Evolutionary conservation across 2,329 filamentous ascomycete species (phyloP).

Genomic region (Diaporthe citriasiana): DNA sequence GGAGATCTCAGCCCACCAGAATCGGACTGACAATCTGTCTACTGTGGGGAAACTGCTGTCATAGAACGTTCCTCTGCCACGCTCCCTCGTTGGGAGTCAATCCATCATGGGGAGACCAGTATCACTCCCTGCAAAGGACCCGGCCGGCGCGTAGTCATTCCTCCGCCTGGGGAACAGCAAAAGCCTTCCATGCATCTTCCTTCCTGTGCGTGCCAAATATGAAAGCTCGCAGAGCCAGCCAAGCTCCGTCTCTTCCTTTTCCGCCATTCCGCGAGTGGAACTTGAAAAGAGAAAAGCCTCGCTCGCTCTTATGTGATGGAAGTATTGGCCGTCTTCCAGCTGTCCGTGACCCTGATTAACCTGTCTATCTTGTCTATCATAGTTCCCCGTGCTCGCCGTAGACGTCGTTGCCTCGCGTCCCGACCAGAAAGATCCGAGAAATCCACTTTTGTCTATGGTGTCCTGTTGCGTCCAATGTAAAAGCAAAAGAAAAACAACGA

Average conservation of each 20-base stretch:
- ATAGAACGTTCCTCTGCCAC: constrained; percentile 42
- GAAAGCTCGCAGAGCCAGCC: constrained; percentile 41
- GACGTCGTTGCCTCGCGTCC: constrained; percentile 43
- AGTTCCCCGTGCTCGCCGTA: constrained; percentile 43
- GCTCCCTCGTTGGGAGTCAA: constrained; percentile 39
- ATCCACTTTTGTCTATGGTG: constrained; percentile 76
- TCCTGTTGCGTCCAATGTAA: constrained; percentile 49
- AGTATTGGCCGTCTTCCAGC: constrained; percentile 42
- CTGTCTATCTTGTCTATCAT: constrained; percentile 45
- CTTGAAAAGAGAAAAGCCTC: constrained; percentile 42
- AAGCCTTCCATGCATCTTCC: constrained; percentile 41
- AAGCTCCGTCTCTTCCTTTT: constrained; percentile 41
- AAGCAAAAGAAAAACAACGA: constrained; percentile 44
- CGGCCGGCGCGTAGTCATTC: constrained; percentile 41
- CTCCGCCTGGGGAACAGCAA: constrained; percentile 42
- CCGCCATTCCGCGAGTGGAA: constrained; percentile 39
- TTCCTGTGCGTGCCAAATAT: constrained; percentile 41
- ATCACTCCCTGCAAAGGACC: constrained; percentile 41
- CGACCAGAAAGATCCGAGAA: constrained; percentile 70
- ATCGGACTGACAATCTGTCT: constrained; percentile 42
- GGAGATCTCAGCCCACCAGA: constrained; percentile 44
- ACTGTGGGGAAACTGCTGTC: constrained; percentile 42
- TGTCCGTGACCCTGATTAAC: constrained; percentile 43
- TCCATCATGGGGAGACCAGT: constrained; percentile 36
- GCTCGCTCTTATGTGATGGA: constrained; percentile 41